Conservation (phyloP, 2,329 filamentous ascomycete genomes). For the Whalleya microplaca region DNA sequence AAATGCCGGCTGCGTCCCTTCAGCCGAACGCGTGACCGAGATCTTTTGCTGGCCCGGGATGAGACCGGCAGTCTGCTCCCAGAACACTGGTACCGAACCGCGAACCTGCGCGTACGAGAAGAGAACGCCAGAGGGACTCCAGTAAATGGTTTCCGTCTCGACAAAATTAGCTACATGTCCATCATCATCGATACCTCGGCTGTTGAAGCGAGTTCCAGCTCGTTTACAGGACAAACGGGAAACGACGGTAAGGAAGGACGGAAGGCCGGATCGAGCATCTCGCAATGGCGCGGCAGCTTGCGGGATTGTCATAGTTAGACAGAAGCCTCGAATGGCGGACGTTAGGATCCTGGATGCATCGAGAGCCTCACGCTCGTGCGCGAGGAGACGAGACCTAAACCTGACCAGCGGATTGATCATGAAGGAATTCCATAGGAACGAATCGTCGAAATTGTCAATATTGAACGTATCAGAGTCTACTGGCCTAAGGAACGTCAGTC, state of each 20-base stretch:
- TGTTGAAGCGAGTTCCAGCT: conserved; percentile 94
- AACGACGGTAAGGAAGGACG: conserved; percentile 85
- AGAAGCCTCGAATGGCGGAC: conserved; percentile 92
- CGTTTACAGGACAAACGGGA: conserved; percentile 88
- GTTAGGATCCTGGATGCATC: conserved; percentile 88
- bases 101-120: conserved; percentile 95
- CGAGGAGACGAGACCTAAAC: conserved; percentile 81
- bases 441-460: conserved; percentile 89
- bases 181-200: conserved; percentile 96
- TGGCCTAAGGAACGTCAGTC: conserved; percentile 53
- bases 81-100: conserved; percentile 94
- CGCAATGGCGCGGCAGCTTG: conserved; percentile 73
- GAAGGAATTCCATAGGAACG: conserved; percentile 96
- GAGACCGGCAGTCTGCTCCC: conserved; percentile 90
- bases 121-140: conserved; percentile 74
- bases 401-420: conserved; percentile 94
- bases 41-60: conserved; percentile 95
- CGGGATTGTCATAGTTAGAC: conserved; percentile 82
- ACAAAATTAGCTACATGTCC: conserved; percentile 98
- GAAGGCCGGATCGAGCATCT: conserved; percentile 68
- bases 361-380: conserved; percentile 75
- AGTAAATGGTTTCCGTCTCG: conserved; percentile 94
- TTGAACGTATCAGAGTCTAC: conserved; percentile 80
- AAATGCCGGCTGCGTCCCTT: conserved; percentile 92
- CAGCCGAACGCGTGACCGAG: conserved; percentile 80